Percentiles rank a stretch among this genome's conserved stretches.
Conservation (phyloP, 1,139 yeast genomes). For the Hemisphaericaspora lyxosophila region DNA sequence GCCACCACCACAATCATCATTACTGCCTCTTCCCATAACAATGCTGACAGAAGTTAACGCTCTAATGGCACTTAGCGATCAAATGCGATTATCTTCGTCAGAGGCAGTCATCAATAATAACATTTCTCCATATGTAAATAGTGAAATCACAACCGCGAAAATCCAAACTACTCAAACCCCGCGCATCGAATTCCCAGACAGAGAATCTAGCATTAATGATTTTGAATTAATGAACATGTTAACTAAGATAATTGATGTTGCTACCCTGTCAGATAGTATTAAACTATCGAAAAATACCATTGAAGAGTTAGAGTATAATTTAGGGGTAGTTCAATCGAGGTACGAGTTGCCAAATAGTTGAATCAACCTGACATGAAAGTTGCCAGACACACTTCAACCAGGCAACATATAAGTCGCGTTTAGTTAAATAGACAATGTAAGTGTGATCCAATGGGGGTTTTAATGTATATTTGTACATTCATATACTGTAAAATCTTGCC, state of each 20-base stretch:
- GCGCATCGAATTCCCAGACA: not conserved
- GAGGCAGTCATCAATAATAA: no score
- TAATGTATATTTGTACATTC: not conserved
- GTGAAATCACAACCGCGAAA: no score
- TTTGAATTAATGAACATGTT: slow-evolving; percentile 23
- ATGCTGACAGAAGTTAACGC: no score
- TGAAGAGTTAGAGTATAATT: slow-evolving; percentile 26
- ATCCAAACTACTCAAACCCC: not conserved
- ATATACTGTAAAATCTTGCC: not conserved
- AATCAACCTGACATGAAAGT: not conserved
- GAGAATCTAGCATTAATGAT: slow-evolving; percentile 11
- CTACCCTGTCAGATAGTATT: slow-evolving; percentile 16
- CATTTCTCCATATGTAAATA: no score
- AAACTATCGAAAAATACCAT: slow-evolving; percentile 27
- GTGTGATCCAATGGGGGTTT: not conserved
- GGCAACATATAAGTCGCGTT: no score
- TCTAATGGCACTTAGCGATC: no score
- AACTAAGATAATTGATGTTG: slow-evolving; percentile 14
- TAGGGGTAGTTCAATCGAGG: slow-evolving; percentile 20
- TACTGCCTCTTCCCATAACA: no score
- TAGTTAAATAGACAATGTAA: not conserved
- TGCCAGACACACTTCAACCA: no score
- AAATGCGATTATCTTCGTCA: not conserved
- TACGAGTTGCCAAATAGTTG: not conserved
- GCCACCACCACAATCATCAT: no score